These are phyloP conservation scores for Pugionium cornutum DNA, from an alignment of 345 rosid species.

Conservation along the genomic window DNA sequence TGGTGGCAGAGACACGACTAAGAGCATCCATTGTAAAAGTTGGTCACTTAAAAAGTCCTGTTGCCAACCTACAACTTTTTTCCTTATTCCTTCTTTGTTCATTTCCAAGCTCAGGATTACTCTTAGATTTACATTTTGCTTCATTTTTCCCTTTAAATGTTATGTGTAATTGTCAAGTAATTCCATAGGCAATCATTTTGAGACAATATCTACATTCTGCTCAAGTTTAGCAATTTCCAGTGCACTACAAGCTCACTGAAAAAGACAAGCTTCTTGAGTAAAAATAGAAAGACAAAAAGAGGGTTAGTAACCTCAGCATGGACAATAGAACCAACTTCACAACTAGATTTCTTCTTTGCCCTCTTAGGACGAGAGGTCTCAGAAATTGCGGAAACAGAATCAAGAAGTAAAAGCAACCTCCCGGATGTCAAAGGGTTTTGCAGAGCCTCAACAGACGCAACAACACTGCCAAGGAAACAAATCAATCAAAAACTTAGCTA, in stretches of 20 bases:
- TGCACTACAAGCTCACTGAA: slow-evolving; percentile 13
- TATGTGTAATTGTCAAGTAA: slow-evolving; percentile 8
- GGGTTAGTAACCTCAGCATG: slow-evolving; percentile 71
- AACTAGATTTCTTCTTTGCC: slow-evolving; percentile 75
- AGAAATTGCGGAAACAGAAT: slow-evolving; percentile 54
- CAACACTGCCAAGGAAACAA: slow-evolving; percentile 55
- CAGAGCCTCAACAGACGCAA: slow-evolving; percentile 70
- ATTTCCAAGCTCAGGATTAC: neutral
- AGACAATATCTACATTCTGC: slow-evolving; percentile 15
- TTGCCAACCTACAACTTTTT: neutral
- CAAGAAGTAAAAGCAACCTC: slow-evolving; percentile 85
- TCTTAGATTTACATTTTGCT: slow-evolving; percentile 1
- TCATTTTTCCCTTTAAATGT: neutral
- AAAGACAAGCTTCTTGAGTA: slow-evolving; percentile 5
- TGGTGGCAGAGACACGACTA: slow-evolving; percentile 9
- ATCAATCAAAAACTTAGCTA: slow-evolving; percentile 15
- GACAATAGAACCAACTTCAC: slow-evolving; percentile 74
- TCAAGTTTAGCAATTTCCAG: slow-evolving; percentile 19
- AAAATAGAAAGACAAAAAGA: slow-evolving; percentile 7
- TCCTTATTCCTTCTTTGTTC: neutral
- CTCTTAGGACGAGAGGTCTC: slow-evolving; percentile 73
- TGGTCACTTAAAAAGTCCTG: slow-evolving; percentile 8
- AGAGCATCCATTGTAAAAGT: slow-evolving; percentile 4
- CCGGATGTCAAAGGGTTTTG: slow-evolving; percentile 63
- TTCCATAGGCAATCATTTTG: slow-evolving; percentile 1